These are phyloP conservation scores for Trifolium fragiferum DNA, from an alignment of 306 rosid genomes.

Conservation along the genomic window DNA sequence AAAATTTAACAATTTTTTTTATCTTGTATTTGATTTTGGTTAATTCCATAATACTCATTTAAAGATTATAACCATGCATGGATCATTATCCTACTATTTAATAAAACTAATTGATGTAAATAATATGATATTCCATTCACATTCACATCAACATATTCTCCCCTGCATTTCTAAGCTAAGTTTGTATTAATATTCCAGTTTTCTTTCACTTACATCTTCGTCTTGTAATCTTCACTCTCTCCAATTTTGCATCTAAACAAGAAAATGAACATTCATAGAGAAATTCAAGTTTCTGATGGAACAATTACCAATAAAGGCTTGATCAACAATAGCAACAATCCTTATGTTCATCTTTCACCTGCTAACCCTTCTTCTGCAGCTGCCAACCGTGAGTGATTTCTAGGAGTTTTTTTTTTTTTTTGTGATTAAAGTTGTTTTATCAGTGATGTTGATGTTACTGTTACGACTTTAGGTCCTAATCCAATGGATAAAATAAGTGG, in stretches of 20 bases:
- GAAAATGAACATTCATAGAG: conserved; percentile 44
- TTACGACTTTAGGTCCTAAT: conserved; percentile 52
- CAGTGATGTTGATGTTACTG: background rate
- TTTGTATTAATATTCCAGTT: background rate
- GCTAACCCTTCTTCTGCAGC: conserved; percentile 41
- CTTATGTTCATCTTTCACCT: conserved; percentile 48
- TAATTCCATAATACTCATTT: background rate
- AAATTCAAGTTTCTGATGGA: conserved; percentile 29
- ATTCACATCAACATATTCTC: conserved; percentile 25
- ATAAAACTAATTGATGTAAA: background rate
- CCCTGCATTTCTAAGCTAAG: background rate
- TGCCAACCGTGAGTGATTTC: conserved; percentile 52
- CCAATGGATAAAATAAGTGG: conserved; percentile 46
- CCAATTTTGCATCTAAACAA: conserved; percentile 6
- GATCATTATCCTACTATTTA: background rate
- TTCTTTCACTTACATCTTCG: conserved; percentile 10
- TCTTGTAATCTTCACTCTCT: background rate
- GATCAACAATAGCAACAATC: conserved; percentile 42
- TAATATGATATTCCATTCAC: conserved; percentile 13
- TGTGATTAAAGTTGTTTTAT: conserved; percentile 11
- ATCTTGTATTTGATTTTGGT: background rate
- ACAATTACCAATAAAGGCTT: conserved; percentile 9
- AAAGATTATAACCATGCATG: background rate
- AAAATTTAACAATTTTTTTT: too few relatives aligned
- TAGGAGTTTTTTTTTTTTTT: background rate